phyloP scores from a whole-genome alignment of 306 rosid genomes.

The Quillaja saponaria region DNA sequence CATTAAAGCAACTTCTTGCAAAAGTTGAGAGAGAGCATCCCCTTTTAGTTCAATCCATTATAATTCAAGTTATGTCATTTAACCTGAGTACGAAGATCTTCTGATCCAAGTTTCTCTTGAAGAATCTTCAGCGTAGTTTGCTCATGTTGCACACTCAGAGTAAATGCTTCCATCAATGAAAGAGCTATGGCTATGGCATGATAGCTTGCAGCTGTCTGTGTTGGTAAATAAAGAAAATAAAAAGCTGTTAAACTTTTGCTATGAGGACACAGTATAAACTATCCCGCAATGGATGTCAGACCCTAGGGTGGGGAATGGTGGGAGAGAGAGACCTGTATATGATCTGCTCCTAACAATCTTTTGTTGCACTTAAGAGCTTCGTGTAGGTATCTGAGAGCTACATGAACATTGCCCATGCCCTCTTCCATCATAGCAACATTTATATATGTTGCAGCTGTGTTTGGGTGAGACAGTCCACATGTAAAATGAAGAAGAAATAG shows the following conservation, averaged over 20 bases:
- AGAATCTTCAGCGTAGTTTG: constrained; percentile 94
- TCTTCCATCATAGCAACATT: constrained; percentile 99
- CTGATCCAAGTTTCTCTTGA: constrained; percentile 77
- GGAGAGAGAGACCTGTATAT: constrained; percentile 67
- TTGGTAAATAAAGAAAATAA: constrained; percentile 15
- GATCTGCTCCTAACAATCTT: constrained; percentile 91
- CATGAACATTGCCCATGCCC: constrained; percentile 94
- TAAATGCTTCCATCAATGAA: constrained; percentile 94
- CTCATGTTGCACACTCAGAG: constrained; percentile 95
- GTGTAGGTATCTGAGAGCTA: constrained; percentile 92
- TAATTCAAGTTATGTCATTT: not conserved
- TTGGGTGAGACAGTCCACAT: constrained; percentile 93
- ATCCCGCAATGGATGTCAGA: too few species aligned
- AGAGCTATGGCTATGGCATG: constrained; percentile 99
- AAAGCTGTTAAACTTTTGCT: constrained; percentile 10
- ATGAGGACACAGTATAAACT: not conserved
- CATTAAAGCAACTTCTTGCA: not conserved
- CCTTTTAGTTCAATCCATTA: constrained; percentile 7
- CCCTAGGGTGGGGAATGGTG: not conserved
- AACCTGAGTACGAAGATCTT: constrained; percentile 98
- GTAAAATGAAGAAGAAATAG: constrained; percentile 93
- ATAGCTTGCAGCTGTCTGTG: constrained; percentile 96
- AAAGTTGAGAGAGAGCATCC: not conserved
- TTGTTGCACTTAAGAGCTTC: constrained; percentile 98
- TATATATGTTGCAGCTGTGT: constrained; percentile 97